Percentiles rank a stretch among this genome's conserved stretches.
Conservation (phyloP, 331 rosid genomes). For the Telfairia occidentalis region DNA sequence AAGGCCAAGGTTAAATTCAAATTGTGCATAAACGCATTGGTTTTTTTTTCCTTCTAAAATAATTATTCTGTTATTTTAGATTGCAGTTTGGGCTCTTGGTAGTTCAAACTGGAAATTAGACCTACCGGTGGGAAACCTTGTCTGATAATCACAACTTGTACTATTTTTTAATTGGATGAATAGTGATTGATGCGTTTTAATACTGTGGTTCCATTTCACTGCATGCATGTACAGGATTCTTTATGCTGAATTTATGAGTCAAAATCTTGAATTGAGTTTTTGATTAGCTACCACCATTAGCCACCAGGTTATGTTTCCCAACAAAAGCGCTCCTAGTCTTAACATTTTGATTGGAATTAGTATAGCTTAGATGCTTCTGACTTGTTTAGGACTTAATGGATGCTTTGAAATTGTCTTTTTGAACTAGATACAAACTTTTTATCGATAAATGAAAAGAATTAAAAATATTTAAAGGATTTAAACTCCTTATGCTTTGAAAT, state of each 20-base stretch:
- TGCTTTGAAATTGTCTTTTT: background rate
- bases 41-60: background rate
- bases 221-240: background rate
- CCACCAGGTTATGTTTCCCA: background rate
- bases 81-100: background rate
- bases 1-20: conserved; percentile 65
- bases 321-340: background rate
- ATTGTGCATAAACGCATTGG: background rate
- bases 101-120: background rate
- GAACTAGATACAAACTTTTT: no score
- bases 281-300: background rate
- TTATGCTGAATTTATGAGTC: background rate
- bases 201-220: background rate
- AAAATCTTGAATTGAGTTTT: background rate
- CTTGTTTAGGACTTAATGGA: background rate
- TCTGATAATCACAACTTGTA: background rate
- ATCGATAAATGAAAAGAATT: no score
- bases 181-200: background rate
- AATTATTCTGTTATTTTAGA: background rate
- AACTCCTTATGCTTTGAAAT: background rate
- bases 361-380: background rate
- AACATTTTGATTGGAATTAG: background rate
- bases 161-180: background rate
- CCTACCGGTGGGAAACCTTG: no score
- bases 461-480: no score